Evolutionary conservation across 352 stramenopile genomes (phyloP), one percentile per base, ranked within the genome.

Genomic region (Lagenidium sp.): DNA sequence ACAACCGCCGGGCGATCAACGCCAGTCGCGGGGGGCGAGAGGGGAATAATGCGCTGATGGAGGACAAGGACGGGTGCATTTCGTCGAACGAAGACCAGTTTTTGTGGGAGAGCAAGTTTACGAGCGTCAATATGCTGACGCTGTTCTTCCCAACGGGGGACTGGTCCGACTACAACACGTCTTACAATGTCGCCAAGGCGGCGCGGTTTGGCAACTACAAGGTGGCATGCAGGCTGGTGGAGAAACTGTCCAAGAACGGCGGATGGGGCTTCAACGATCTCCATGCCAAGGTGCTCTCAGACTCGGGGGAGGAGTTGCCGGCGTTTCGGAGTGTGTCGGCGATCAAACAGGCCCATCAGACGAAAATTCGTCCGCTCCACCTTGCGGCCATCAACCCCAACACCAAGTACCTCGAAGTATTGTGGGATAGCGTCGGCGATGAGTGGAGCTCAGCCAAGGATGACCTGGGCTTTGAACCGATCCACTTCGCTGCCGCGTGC

Each of bases 1-100:
- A 90, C 55, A 87, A 90, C 47, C 72, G 78, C 0, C 66, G 78
- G 13, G 74, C 77, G 18, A 81, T 90, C 46, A 90, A 90, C 38
- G 78, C 78, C 12, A 90, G 78, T 64, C 78, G 78, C 4, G 74
- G 74, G 6, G 78, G 78, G 2, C 82, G 79, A 36, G 78, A 90
- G 55, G 78, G 78, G 30, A 85, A 87, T 41, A 87, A 87, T 12
- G 78, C 78, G 5, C 47, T 90, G 1, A 53, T 86, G 13, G 62
- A 54, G 19, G 77, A 89, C 35, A n/a, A 29, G 1, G 47, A 40
- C 16, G 38, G 21, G 4, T 26, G 35, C 23, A 11, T 55, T 16
- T 29, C 36, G 1, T 10, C 23, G 3, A n/a, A 50, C 10, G 38
- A 40, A 24, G 59, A 60, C 7, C 44, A 53, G 4, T 68, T 60